Evolutionary conservation across 441 rosid species (phyloP), one percentile per base, ranked within the genome.

Genomic region (Aquilaria agallochum): DNA sequence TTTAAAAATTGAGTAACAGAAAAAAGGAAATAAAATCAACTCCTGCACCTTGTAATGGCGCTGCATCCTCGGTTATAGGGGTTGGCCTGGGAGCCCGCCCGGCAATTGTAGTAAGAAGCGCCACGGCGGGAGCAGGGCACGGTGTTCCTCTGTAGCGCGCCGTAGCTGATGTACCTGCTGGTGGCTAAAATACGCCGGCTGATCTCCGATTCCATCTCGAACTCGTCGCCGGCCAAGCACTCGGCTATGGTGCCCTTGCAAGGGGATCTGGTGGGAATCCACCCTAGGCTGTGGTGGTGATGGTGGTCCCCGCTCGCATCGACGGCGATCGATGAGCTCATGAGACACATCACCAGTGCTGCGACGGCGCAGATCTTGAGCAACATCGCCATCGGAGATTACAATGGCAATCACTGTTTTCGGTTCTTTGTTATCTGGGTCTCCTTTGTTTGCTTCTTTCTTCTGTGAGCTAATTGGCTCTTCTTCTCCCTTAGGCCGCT

Each of bases 51-150:
- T 9, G 97, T 76, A 65, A 94, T 89, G 76, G 80, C 27, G 68
- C 87, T 94, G 88, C 99, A 94, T 15, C 96, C 97, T 57, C 97
- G 95, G 75, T 52, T 45, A 67, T 94, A 94, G 33, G 97, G 99
- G 60, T 94, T 94, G 50, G 96, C 87, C 80, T 83, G 89, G 31
- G 80, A 94, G 9, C 95, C 92, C 40, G 78, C 73, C 71, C 62
- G 72, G 74, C 99, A 94, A 68, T 91, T 91, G 81, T 94, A 94
- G 73, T 94, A 94, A 13, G 97, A 91, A 6, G 99, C 90, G 4
- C 99, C 97, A 42, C 99, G 92, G 6, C 89, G 80, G 10, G 99
- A 94, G 70, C 99, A 94, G 45, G 99, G 99, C 9, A 94, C 99
- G 13, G 74, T 76, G 83, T 89, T 80, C 83, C 80, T 85, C 90